Conservation (phyloP, 2,329 filamentous ascomycete species). For the Curvularia spicifera region DNA sequence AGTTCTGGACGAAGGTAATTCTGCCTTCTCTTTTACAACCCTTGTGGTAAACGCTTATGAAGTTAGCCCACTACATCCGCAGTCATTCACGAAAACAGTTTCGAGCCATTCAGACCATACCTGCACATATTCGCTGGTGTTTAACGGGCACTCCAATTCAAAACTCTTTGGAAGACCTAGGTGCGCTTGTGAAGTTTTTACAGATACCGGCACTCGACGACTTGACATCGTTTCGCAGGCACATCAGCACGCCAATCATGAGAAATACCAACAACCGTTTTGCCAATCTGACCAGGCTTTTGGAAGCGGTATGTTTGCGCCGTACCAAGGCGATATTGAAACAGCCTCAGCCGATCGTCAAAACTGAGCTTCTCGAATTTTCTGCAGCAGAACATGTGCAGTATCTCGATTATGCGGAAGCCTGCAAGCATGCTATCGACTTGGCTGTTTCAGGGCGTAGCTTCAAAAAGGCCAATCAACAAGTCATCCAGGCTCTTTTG, state of each 20-base stretch:
- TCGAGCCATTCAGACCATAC: slow-evolving; percentile 52
- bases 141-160: slow-evolving; percentile 56
- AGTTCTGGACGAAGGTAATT: slow-evolving; percentile 39
- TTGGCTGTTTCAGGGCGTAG: slow-evolving; percentile 16
- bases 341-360: slow-evolving; percentile 44
- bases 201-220: slow-evolving; percentile 53
- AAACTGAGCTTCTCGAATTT: slow-evolving; percentile 37
- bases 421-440: slow-evolving; percentile 16
- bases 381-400: slow-evolving; percentile 40
- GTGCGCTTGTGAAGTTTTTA: slow-evolving; percentile 59
- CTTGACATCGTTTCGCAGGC: slow-evolving; percentile 53
- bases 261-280: slow-evolving; percentile 33
- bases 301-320: slow-evolving; percentile 52
- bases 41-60: neutral
- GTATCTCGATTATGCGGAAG: slow-evolving; percentile 20
- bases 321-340: slow-evolving; percentile 52
- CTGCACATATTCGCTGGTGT: slow-evolving; percentile 56
- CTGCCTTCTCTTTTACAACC: accelerated
- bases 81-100: slow-evolving; percentile 55
- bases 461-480: slow-evolving; percentile 12
- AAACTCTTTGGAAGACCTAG: slow-evolving; percentile 61
- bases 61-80: slow-evolving; percentile 60
- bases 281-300: slow-evolving; percentile 22
- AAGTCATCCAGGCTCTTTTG: slow-evolving; percentile 27
- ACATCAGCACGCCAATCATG: slow-evolving; percentile 53